These are phyloP conservation scores for Pueraria montana DNA, from an alignment of 306 rosid genomes.

Conservation along the genomic window DNA sequence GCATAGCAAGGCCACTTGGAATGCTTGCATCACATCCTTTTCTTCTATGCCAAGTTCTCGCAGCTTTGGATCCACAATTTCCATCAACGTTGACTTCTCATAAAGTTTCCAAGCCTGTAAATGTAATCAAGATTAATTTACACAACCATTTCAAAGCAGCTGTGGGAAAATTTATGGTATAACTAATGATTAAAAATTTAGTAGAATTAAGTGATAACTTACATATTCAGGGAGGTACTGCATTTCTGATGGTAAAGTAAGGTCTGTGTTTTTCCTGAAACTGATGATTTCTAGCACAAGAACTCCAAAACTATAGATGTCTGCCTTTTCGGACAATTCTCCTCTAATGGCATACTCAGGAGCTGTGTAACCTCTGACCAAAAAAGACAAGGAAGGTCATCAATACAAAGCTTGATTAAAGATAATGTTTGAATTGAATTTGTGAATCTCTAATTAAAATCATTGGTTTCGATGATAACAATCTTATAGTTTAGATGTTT, in stretches of 20 bases:
- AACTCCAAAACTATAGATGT: constrained; percentile 94
- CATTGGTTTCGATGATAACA: background rate
- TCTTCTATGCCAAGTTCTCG: constrained; percentile 60
- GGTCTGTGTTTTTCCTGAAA: constrained; percentile 85
- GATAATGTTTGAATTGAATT: constrained; percentile 8
- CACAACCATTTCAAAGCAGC: background rate
- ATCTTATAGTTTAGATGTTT: too few species aligned
- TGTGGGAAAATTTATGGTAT: background rate
- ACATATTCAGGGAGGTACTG: constrained; percentile 94
- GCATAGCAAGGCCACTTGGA: constrained; percentile 77
- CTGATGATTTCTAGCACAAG: constrained; percentile 87
- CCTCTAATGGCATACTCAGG: constrained; percentile 96
- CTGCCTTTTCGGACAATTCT: constrained; percentile 90
- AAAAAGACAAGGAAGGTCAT: constrained; percentile 23
- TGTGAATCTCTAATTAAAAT: constrained; percentile 27
- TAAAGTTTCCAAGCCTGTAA: constrained; percentile 86
- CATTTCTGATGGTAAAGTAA: constrained; percentile 76
- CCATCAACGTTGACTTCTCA: constrained; percentile 63
- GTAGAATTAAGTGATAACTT: constrained; percentile 19
- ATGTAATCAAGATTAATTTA: background rate
- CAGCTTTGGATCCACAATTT: constrained; percentile 74
- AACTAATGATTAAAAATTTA: background rate
- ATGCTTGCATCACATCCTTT: constrained; percentile 73
- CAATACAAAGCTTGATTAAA: background rate
- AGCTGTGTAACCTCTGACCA: constrained; percentile 85